Evolutionary conservation across 768 basidiomycete species (phyloP), one percentile per base, ranked within the genome.

Genomic region (Agrocybe pediades): DNA sequence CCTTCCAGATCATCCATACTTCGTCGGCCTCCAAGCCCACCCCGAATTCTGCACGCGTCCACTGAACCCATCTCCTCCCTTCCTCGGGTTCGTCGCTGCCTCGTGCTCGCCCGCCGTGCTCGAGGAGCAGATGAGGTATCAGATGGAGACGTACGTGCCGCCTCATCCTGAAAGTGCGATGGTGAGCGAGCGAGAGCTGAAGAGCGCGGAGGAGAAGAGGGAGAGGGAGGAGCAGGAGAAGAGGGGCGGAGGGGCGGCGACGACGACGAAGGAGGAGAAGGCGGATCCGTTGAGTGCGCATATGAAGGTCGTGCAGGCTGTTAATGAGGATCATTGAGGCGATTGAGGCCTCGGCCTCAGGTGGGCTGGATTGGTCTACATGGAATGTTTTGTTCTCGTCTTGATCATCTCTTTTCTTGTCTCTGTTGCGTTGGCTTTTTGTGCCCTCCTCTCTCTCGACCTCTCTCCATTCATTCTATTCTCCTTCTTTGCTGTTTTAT

Each of bases 21-120:
- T 95, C 67, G 74, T 96, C 41, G 97, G 85, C 20, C 78, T 99
- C 41, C 97, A 99, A 74, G 92, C 97, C 1, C 97, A 99, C 65
- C 97, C 97, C 0, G 97, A 99, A 71, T 95, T 99, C 75, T 98
- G 96, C 76, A 95, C 97, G 20, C 87, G 97, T 24, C 97, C 97
- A 1, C 77, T 99, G 40, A 98, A 99, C 73, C 97, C 97, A 1
- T 97, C 94, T 0, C 97, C 97, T 0, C 88, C 95, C 0, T 98
- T 98, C 85, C 87, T 99, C 49, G 97, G 97, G 13, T 89, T 99
- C 68, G 82, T 99, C 43, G 86, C 96, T 4, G 94, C 97, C 1
- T 75, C 97, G 0, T 74, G 77, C 9, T 72, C 76, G 2, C 40
- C 57, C 8, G 48, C 62, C 9, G 79, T 85, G 0, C 79, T 98